Evolutionary conservation across 2,329 filamentous ascomycete species (phyloP), one percentile per base, ranked within the genome.

Genomic region (Davidsoniella australis): DNA sequence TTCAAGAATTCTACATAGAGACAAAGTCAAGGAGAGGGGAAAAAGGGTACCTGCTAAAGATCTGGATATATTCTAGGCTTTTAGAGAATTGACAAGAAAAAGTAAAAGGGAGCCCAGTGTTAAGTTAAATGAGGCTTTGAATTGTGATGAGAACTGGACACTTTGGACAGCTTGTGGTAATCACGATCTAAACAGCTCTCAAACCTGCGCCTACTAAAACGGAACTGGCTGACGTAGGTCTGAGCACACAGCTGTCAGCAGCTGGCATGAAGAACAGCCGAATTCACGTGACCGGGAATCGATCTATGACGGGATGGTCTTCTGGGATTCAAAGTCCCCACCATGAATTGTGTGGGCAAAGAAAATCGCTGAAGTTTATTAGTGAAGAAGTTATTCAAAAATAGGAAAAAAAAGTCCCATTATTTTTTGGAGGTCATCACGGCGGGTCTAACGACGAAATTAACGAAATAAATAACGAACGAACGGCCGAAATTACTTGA

Each of bases 151-250:
- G 47, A 53, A 53, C 33, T 50, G 51, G 51, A 49, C 51, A 53
- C 43, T 47, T 5, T 53, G 51, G 47, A 53, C 51, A 53, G 50
- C 51, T 53, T 53, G 24, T 40, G 20, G 33, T 40, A 53, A 47
- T 49, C 50, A 49, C 26, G 45, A 48, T 43, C 38, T 47, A 36
- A 42, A 26, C 33, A 47, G 42, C 37, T 51, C 39, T 41, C 44
- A 37, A 24, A 51, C 40, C 41, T 39, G 36, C 20, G 49, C 48
- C 48, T 36, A 37, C 41, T 41, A 24, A 38, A 41, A 29, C 48
- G 50, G 45, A 26, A 23, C 33, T 8, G 5, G 51, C 43, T 53
- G 51, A 49, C 51, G 43, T 50, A 47, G 36, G 38, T 49, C 17
- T 16, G 5, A n/a, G 0, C 2, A 4, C 0, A 1, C 51, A 53